Evolutionary conservation across 1,139 yeast species (phyloP).

Genomic region (Pneumocystis jirovecii): DNA sequence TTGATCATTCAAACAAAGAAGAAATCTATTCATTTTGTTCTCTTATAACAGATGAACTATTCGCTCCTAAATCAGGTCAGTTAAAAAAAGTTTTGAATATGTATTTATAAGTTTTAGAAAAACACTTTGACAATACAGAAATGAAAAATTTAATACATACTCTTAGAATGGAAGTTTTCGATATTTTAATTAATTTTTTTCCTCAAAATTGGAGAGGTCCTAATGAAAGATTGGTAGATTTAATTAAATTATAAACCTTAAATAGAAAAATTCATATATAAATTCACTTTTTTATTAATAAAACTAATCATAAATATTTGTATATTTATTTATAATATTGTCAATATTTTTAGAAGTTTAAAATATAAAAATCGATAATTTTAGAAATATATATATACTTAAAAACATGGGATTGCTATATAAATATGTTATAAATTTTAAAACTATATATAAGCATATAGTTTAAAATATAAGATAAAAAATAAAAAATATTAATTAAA

Average conservation of each 20-base stretch:
- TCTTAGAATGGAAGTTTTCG: constrained; percentile 1
- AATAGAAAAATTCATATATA: background rate
- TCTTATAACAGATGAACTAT: background rate
- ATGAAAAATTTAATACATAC: background rate
- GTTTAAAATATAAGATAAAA: too few relatives aligned
- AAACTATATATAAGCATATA: too few relatives aligned
- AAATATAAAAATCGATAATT: too few relatives aligned
- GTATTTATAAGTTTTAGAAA: background rate
- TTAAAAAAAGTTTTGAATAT: background rate
- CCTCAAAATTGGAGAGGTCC: constrained; percentile 1
- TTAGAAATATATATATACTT: too few relatives aligned
- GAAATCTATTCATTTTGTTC: background rate
- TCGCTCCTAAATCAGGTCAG: background rate
- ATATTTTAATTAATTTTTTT: background rate
- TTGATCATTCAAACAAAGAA: background rate
- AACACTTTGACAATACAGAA: background rate
- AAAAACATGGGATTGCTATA: too few relatives aligned
- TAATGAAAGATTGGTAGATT: background rate
- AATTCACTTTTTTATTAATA: background rate
- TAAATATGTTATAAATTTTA: too few relatives aligned
- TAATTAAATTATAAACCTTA: background rate
- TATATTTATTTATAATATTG: background rate
- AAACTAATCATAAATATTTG: background rate
- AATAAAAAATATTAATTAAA: too few relatives aligned
- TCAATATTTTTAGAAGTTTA: background rate